Percentiles rank a stretch among this genome's conserved stretches.
These are phyloP conservation scores for Venturia asperata DNA, from an alignment of 2,329 filamentous ascomycete species.

Conservation along the genomic window DNA sequence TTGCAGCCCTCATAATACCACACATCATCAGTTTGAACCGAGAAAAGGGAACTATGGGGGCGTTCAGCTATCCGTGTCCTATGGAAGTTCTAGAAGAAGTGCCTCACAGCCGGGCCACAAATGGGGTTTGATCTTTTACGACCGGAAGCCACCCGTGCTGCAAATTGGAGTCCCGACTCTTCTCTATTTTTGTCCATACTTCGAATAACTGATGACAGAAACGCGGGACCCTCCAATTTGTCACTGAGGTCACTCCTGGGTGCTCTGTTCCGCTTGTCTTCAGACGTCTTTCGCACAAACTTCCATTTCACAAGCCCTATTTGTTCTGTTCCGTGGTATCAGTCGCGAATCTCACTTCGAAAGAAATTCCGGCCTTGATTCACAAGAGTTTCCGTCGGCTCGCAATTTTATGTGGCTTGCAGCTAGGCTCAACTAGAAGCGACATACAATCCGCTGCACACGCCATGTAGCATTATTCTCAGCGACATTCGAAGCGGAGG, in stretches of 20 bases:
- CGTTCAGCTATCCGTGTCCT: background rate
- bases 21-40: conserved; percentile 6
- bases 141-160: background rate
- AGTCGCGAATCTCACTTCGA: background rate
- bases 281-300: background rate
- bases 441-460: background rate
- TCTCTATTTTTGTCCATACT: background rate
- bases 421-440: background rate
- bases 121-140: background rate
- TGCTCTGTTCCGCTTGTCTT: background rate
- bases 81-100: background rate
- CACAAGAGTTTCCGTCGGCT: background rate
- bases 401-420: background rate
- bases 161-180: background rate
- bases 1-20: conserved; percentile 1
- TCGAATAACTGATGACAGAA: background rate
- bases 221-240: background rate
- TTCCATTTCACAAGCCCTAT: background rate
- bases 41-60: background rate
- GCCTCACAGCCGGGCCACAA: background rate
- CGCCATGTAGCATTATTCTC: background rate
- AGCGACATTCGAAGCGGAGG: background rate
- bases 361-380: background rate
- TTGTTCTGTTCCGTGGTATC: background rate
- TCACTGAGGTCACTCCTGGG: background rate